A percentile compares a stretch with the other conserved stretches of the same genome.
These are phyloP conservation scores for Pyricularia pennisetigena DNA, from an alignment of 2,329 filamentous ascomycete genomes.

Conservation along the genomic window DNA sequence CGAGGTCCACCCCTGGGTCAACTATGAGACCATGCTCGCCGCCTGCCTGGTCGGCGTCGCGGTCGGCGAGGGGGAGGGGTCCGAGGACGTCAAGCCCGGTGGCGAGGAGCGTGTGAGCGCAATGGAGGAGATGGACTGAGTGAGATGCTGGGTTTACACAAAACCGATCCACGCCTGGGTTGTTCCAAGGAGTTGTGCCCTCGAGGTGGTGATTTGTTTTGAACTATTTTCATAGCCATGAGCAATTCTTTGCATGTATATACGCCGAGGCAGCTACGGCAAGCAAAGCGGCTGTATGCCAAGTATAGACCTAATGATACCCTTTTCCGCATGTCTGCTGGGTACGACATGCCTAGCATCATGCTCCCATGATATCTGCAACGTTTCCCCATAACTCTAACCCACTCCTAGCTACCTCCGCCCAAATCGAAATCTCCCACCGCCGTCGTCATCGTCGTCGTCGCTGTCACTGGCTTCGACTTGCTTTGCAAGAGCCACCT, in stretches of 20 bases:
- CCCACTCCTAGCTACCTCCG: conserved; percentile 25
- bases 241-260: neutral
- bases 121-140: conserved; percentile 54
- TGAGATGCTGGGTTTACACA: neutral
- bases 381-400: neutral
- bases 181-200: neutral
- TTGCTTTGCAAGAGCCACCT: conserved; percentile 15
- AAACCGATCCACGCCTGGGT: neutral
- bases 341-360: neutral
- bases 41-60: conserved; percentile 54
- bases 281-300: neutral
- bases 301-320: neutral
- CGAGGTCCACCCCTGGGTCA: conserved; percentile 63
- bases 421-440: conserved; percentile 45
- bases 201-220: neutral
- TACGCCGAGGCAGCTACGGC: neutral
- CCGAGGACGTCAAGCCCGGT: conserved; percentile 15
- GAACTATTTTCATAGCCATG: neutral
- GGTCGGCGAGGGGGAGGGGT: conserved; percentile 45
- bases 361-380: neutral
- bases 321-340: neutral
- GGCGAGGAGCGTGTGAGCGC: neutral
- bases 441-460: conserved; percentile 47
- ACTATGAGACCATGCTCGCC: conserved; percentile 59
- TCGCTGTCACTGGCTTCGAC: conserved; percentile 17